Base-by-base conservation (phyloP, 2,329 filamentous ascomycete species). In the Bipolaris zeicola region DNA sequence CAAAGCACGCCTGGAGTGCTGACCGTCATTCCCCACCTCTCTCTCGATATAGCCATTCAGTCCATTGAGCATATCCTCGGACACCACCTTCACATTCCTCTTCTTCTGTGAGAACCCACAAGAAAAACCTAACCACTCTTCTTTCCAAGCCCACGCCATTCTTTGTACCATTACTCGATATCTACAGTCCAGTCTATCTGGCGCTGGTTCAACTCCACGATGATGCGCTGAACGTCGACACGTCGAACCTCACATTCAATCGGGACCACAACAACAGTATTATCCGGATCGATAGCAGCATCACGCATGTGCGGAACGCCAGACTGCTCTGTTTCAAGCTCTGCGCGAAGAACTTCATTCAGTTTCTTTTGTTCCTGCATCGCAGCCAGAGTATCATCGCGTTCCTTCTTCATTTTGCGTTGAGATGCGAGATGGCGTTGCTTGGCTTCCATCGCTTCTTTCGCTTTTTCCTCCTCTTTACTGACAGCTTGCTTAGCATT, bases 381-480 rank as follows among this genome's bases (percentile, higher is more conserved):
- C 13, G 58, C 55, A 5, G 59, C 61, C 13, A 58, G 18, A 26
- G 62, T 58, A 11, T 62, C 55, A n/a, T 65, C 61, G 13, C 55
- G 52, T 31, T 63, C 58, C 13, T 61, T 53, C 39, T 58, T 58
- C 65, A 63, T 62, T 41, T 61, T 58, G 6, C 51, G 51, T 43
- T 67, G 55, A n/a, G 55, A 58, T 4, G 51, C 16, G 6, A 57
- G 31, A 11, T 57, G 62, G 13, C 44, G 48, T 6, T 65, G 55
- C 8, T 61, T 62, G 28, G 63, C 58, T 3, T 57, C 38, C 6
- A 63, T 43, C 1, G 61, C 65, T 10, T 44, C 42, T 22, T 66
- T 66, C 0, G 64, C 62, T n/a, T 63, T 67, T 28, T 57, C 57
- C 33, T 62, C 59, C 20, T 63, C 57, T 33, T 65, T 60, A 13